phyloP scores from a whole-genome alignment of 2,329 filamentous ascomycete species.

The Fusarium fujikuroi region DNA sequence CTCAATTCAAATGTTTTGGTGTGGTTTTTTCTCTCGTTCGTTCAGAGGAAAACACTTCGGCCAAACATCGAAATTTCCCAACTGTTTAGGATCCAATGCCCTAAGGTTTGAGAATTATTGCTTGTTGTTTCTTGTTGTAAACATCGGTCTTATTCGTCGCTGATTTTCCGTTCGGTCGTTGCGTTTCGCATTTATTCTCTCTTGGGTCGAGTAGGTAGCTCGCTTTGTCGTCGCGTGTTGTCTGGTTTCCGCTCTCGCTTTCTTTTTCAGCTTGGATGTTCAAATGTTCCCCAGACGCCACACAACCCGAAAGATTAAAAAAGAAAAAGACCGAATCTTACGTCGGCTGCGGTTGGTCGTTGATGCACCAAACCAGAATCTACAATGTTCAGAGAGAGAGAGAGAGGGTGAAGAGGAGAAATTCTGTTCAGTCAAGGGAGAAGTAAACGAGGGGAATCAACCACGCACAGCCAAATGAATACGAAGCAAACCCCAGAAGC shows the following conservation, averaged over 20 bases:
- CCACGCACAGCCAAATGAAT: slow-evolving; percentile 27
- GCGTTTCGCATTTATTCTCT: slow-evolving; percentile 16
- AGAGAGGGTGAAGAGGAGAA: slow-evolving; percentile 18
- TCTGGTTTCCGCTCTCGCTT: slow-evolving; percentile 22
- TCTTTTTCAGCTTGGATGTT: slow-evolving; percentile 19
- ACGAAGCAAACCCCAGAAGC: slow-evolving; percentile 41
- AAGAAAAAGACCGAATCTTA: slow-evolving; percentile 8
- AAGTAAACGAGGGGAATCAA: slow-evolving; percentile 25
- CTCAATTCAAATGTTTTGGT: slow-evolving; percentile 6
- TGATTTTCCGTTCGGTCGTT: slow-evolving; percentile 14
- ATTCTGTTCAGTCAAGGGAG: slow-evolving; percentile 24
- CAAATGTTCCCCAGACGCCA: slow-evolving; percentile 15
- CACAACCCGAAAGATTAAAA: slow-evolving; percentile 11
- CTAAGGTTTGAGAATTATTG: slow-evolving; percentile 22
- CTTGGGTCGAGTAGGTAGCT: slow-evolving; percentile 4
- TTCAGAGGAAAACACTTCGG: slow-evolving; percentile 19
- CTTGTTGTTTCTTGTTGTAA: slow-evolving; percentile 4
- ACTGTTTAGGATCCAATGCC: slow-evolving; percentile 6
- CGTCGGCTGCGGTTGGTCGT: slow-evolving; percentile 2
- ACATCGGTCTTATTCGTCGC: slow-evolving; percentile 12
- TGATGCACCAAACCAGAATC: slow-evolving; percentile 10
- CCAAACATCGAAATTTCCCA: slow-evolving; percentile 22
- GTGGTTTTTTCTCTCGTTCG: neutral
- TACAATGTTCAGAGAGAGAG: slow-evolving; percentile 9
- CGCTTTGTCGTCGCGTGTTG: slow-evolving; percentile 18